Conservation (phyloP, 805 yeast species). For the Jamesozyma lodderae region DNA sequence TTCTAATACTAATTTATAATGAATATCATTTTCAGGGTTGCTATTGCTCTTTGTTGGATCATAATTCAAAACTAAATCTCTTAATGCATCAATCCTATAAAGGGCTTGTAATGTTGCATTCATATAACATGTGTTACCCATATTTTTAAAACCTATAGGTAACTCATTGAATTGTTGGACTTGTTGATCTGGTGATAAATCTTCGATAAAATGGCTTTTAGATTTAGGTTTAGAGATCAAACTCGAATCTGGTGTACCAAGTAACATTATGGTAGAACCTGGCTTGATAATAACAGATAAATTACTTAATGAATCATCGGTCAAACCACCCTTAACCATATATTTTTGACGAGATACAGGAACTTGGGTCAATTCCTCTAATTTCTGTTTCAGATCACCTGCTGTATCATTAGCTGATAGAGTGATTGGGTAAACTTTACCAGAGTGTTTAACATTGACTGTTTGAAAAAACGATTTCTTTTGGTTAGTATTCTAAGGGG, state of each 20-base stretch:
- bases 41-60: constrained; percentile 44
- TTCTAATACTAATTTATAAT: constrained; percentile 39
- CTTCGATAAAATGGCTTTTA: constrained; percentile 58
- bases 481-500: not conserved
- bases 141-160: constrained; percentile 88
- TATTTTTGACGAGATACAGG: constrained; percentile 89
- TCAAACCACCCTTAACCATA: constrained; percentile 77
- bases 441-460: constrained; percentile 52
- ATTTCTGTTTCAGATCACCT: constrained; percentile 54
- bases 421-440: constrained; percentile 50
- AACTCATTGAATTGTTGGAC: constrained; percentile 35
- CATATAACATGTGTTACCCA: constrained; percentile 92
- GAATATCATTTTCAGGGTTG: constrained; percentile 25
- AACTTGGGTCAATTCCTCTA: constrained; percentile 65
- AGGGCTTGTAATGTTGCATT: constrained; percentile 86
- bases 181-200: constrained; percentile 38
- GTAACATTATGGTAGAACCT: constrained; percentile 68
- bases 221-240: constrained; percentile 44
- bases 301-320: constrained; percentile 48
- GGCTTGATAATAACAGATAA: constrained; percentile 45
- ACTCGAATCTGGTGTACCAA: constrained; percentile 79
- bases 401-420: constrained; percentile 30
- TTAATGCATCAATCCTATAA: constrained; percentile 65
- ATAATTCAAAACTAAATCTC: constrained; percentile 52
- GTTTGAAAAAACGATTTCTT: not conserved